These are phyloP conservation scores for Dothideomycetes sp. DNA, from an alignment of 2,329 filamentous ascomycete genomes.

Conservation along the genomic window DNA sequence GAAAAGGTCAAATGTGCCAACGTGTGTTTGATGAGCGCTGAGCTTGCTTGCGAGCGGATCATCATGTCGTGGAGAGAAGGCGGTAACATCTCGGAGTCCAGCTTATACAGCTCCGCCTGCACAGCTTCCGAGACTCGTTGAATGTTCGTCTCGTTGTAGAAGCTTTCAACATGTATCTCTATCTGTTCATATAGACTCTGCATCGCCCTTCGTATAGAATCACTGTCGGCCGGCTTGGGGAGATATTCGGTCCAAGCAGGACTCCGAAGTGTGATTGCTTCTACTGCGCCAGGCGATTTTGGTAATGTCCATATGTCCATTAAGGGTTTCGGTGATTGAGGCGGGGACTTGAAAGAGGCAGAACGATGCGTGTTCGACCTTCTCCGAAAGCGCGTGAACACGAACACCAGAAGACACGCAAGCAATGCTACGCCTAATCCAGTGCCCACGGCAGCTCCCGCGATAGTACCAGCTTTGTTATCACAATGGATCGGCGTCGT, in stretches of 20 bases:
- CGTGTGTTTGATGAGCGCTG: background rate
- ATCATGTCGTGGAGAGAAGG: background rate
- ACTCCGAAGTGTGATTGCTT: background rate
- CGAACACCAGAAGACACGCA: background rate
- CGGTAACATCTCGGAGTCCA: background rate
- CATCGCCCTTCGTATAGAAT: conserved; percentile 15
- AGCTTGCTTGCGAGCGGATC: background rate
- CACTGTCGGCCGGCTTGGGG: conserved; percentile 22
- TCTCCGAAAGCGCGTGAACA: background rate
- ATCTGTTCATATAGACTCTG: conserved; percentile 23
- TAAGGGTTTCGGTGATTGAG: background rate
- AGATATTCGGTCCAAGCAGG: conserved; percentile 11
- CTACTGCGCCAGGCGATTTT: background rate
- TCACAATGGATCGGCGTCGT: no score
- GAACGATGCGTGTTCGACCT: no score
- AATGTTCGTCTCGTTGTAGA: conserved; percentile 14
- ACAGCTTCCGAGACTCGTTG: background rate
- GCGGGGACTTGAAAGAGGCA: no score
- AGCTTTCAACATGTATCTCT: conserved; percentile 26
- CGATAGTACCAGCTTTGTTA: background rate
- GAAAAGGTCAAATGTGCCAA: background rate
- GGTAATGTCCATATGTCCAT: background rate
- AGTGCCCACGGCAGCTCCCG: background rate
- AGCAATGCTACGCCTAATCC: background rate
- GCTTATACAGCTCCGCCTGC: background rate